Conservation (phyloP, 345 rosid genomes). For the Gossypium australe region DNA sequence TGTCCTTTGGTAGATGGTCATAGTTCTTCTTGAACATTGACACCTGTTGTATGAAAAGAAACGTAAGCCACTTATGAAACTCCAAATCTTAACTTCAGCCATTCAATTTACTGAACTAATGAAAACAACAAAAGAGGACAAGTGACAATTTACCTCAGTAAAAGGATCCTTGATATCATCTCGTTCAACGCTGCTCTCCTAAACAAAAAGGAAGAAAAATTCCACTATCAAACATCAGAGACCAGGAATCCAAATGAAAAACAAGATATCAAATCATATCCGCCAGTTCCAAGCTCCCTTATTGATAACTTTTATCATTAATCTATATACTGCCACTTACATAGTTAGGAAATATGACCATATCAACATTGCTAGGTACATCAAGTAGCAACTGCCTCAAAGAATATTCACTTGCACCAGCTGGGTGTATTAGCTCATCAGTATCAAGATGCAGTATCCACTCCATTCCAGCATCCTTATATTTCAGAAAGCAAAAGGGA, state of each 20-base stretch:
- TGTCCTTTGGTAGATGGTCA: conserved; percentile 92
- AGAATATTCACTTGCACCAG: conserved; percentile 86
- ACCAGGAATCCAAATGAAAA: conserved; percentile 10
- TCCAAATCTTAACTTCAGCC: conserved; percentile 3
- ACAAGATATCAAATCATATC: not conserved
- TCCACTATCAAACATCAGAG: not conserved
- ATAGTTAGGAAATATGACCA: conserved; percentile 92
- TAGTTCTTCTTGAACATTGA: conserved; percentile 92
- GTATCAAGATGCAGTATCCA: conserved; percentile 98
- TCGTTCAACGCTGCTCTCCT: conserved; percentile 93
- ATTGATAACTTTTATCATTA: conserved; percentile 3
- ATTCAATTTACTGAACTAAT: not conserved
- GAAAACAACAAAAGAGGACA: conserved; percentile 1
- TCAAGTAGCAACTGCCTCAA: conserved; percentile 76
- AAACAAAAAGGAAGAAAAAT: conserved; percentile 1
- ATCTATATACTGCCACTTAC: conserved; percentile 44
- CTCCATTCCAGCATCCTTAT: conserved; percentile 75
- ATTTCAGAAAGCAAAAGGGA: conserved; percentile 14
- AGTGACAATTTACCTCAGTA: conserved; percentile 56
- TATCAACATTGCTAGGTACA: conserved; percentile 81
- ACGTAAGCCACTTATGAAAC: conserved; percentile 4
- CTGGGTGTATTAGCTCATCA: conserved; percentile 89
- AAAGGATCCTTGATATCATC: conserved; percentile 94
- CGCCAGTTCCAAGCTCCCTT: conserved; percentile 3
- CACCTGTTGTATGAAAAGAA: conserved; percentile 47